Evolutionary conservation across 306 rosid species (phyloP).

Genomic region (Amphicarpaea edgeworthii): DNA sequence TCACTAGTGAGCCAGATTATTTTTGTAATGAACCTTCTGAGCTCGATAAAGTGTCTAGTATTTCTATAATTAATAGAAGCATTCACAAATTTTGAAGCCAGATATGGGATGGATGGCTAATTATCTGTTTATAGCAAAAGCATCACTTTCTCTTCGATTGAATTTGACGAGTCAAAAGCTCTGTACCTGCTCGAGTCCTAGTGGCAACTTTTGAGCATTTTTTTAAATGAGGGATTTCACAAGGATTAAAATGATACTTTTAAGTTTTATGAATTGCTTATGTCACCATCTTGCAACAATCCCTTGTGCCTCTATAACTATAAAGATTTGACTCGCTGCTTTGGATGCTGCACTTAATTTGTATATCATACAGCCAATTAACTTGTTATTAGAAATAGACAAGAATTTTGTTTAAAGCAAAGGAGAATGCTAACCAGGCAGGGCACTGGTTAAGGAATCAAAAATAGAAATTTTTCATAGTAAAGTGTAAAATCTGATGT

Average conservation of each 20-base stretch:
- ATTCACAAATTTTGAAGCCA: neutral
- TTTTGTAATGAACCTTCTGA: neutral
- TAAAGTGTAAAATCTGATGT: neutral
- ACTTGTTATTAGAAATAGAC: conserved; percentile 16
- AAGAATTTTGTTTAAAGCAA: neutral
- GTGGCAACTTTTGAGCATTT: neutral
- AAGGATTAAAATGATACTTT: neutral
- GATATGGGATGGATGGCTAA: neutral
- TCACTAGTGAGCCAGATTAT: conserved; percentile 29
- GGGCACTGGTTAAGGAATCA: neutral
- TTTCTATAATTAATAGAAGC: neutral
- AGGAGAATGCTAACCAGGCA: neutral
- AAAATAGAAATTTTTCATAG: neutral
- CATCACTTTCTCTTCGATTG: neutral
- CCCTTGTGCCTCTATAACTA: neutral
- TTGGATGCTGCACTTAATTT: conserved; percentile 12
- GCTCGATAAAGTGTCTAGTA: neutral
- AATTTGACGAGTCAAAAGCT: conserved; percentile 20
- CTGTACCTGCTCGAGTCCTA: neutral
- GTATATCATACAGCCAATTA: neutral
- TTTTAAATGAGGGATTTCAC: neutral
- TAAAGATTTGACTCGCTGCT: neutral
- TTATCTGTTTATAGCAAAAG: neutral
- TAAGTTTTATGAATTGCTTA: conserved; percentile 7
- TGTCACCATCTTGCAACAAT: conserved; percentile 9